Evolutionary conservation across 306 rosid genomes (phyloP).

Genomic region (Pterocarpus santalinus): DNA sequence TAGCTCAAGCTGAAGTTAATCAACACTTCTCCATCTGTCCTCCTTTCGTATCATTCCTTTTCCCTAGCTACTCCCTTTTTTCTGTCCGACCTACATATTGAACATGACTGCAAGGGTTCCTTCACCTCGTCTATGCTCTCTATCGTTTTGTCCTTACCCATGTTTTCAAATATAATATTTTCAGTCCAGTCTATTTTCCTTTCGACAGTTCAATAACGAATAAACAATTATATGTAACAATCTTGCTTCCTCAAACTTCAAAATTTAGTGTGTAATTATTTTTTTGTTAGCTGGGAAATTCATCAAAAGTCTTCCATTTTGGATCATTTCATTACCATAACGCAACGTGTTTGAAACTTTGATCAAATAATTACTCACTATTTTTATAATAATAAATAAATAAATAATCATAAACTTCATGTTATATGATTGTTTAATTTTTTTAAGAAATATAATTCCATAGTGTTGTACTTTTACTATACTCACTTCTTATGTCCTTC

Average conservation of each 20-base stretch:
- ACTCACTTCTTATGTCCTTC: neutral
- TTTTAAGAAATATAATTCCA: neutral
- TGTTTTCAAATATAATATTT: slow-evolving; percentile 5
- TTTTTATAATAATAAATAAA: too few relatives aligned
- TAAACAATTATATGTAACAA: neutral
- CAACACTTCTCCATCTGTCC: neutral
- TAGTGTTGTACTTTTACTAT: neutral
- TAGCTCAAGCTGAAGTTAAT: slow-evolving; percentile 25
- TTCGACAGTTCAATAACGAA: neutral
- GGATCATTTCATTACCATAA: neutral
- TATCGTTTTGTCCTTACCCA: slow-evolving; percentile 21
- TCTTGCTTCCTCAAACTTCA: neutral
- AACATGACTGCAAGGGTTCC: neutral
- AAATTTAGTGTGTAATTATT: neutral
- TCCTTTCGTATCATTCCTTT: slow-evolving; percentile 6
- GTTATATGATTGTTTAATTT: too few relatives aligned
- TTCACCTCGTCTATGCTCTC: neutral
- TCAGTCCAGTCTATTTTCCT: neutral
- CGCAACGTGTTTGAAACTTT: neutral
- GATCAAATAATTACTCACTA: neutral
- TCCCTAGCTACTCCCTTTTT: neutral
- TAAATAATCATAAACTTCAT: neutral
- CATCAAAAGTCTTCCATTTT: neutral
- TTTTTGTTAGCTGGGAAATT: neutral
- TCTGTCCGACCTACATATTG: slow-evolving; percentile 23